Conservation (phyloP, 176 grass and related monocot species). For the Bonia amplexicaulis region DNA sequence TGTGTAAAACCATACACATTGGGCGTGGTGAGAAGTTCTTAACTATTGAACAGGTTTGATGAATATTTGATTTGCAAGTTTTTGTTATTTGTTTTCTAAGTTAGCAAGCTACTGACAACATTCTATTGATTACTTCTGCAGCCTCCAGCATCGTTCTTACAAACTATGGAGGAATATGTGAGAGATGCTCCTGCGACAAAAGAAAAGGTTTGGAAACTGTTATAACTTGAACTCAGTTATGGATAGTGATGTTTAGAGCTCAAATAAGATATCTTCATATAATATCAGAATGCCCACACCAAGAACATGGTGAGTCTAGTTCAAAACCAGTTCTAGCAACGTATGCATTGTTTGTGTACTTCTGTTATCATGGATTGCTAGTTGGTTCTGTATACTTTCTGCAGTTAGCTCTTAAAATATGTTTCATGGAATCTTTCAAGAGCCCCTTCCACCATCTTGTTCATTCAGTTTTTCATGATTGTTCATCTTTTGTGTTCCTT, state of each 20-base stretch:
- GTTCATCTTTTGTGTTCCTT: not conserved
- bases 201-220: conserved; percentile 57
- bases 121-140: conserved; percentile 44
- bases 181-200: conserved; percentile 72
- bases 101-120: conserved; percentile 3
- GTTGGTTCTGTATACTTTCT: not conserved
- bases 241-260: not conserved
- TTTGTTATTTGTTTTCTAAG: not conserved
- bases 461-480: not conserved
- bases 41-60: conserved; percentile 89
- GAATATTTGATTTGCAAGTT: not conserved
- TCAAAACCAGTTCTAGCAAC: not conserved
- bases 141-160: conserved; percentile 88
- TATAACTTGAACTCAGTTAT: not conserved
- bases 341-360: not conserved
- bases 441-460: not conserved
- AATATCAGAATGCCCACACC: not conserved
- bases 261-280: conserved; percentile 1
- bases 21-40: conserved; percentile 82
- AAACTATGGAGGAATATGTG: conserved; percentile 96
- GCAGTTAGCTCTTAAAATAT: not conserved
- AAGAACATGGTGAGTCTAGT: not conserved
- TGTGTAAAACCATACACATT: conserved; percentile 92
- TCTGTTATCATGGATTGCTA: not conserved
- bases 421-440: not conserved